phyloP scores from a whole-genome alignment of 306 rosid species.

The Lupinus albus region DNA sequence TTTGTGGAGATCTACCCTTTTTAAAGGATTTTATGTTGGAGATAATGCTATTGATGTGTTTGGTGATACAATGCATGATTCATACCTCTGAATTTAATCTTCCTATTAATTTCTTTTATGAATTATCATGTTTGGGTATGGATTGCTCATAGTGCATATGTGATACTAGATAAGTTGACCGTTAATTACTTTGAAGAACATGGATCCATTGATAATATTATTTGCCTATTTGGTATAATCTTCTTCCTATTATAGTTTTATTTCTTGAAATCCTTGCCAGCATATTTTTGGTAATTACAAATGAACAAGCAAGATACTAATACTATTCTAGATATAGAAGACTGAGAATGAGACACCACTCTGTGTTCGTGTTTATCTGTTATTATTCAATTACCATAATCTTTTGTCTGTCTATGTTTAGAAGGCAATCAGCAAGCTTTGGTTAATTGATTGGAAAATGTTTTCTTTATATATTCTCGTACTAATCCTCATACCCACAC shows the following conservation, averaged over 20 bases:
- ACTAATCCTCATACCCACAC: no score
- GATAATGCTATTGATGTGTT: conserved; percentile 51
- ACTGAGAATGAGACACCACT: conserved; percentile 36
- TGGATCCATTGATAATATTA: conserved; percentile 1
- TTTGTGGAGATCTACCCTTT: conserved; percentile 49
- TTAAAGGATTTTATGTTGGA: conserved; percentile 40
- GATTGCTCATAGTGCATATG: neutral
- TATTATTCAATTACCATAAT: conserved; percentile 20
- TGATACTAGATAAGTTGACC: conserved; percentile 31
- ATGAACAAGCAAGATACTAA: conserved; percentile 23
- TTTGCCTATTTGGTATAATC: conserved; percentile 24
- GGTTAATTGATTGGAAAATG: conserved; percentile 28
- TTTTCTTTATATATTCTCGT: no score
- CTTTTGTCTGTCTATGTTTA: conserved; percentile 45
- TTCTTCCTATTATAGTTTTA: conserved; percentile 12
- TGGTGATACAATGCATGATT: conserved; percentile 49
- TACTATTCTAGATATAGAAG: conserved; percentile 30
- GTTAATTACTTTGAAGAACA: conserved; percentile 35
- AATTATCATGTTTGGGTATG: conserved; percentile 17
- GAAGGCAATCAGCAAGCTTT: conserved; percentile 57
- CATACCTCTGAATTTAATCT: conserved; percentile 7
- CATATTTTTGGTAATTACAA: conserved; percentile 3
- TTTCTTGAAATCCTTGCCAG: conserved; percentile 21
- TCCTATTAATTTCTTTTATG: conserved; percentile 28
- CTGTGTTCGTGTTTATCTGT: conserved; percentile 26